Base-by-base conservation (phyloP, 1,139 yeast genomes). In the Candida glucosophila region DNA sequence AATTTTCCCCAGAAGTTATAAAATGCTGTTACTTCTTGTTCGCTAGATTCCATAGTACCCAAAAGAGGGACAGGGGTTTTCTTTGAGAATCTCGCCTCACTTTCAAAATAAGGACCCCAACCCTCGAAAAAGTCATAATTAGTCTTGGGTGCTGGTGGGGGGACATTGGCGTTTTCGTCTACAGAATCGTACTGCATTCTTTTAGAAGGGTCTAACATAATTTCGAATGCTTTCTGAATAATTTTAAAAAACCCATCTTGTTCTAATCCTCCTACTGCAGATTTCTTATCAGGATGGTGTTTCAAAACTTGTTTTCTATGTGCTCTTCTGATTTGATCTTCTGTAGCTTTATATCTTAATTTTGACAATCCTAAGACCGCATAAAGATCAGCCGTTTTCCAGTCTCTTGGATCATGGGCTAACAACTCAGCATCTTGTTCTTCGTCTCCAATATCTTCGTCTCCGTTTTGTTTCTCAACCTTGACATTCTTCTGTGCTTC, bases 281-380 rank as follows among this genome's bases (percentile, higher is more conserved):
- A 90, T 68, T 85, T 88, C 73, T 90, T 90, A 61, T 90, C 98
- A 37, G 98, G 98, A 57, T 90, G 98, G 58, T 90, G 96, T 66
- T 79, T 85, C 59, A 90, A 73, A 14, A 90, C 98, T 64, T 86
- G 93, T 58, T 80, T 80, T 69, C 98, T 80, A 68, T 90, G 96
- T 31, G 97, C 96, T 58, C 86, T 79, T 63, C 95, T 82, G 49
- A 90, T 77, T 59, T 88, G 96, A 44, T 80, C 94, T 47, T 80
- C 90, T 36, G 83, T 85, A 37, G 98, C 97, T 46, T 62, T 77
- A 77, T 73, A 80, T 68, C 98, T 78, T 58, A 82, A 75, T 54
- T 86, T 82, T 36, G 95, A 78, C 46, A 90, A 66, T 35, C 98
- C 98, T 58, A 90, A 73, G 28, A 92, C 97, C 29, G 95, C 95